Conservation (phyloP, 768 basidiomycete genomes). For the Chiua virens region DNA sequence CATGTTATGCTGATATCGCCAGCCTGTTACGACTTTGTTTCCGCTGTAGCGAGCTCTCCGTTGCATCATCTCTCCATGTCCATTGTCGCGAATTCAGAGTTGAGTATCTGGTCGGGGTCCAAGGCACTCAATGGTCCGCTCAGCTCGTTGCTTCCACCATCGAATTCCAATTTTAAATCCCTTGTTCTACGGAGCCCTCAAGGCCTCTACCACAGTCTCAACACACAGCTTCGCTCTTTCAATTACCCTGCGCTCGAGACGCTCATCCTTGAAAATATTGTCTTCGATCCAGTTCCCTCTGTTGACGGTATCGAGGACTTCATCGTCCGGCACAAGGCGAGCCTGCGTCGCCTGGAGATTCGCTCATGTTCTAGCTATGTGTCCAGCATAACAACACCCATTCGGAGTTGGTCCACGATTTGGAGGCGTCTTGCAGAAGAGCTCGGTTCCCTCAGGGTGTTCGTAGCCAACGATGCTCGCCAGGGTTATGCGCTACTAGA, state of each 20-base stretch:
- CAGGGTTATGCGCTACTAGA: constrained; percentile 29
- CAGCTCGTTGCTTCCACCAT: constrained; percentile 22
- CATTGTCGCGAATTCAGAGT: constrained; percentile 31
- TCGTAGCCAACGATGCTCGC: constrained; percentile 11
- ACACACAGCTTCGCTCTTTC: constrained; percentile 16
- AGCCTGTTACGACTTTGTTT: constrained; percentile 28
- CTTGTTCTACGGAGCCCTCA: constrained; percentile 28
- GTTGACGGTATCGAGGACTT: constrained; percentile 29
- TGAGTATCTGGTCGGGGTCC: constrained; percentile 31
- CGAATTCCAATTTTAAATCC: constrained; percentile 18
- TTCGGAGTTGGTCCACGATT: constrained; percentile 28
- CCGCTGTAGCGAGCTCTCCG: constrained; percentile 22
- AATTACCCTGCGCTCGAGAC: constrained; percentile 28
- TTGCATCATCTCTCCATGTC: constrained; percentile 31
- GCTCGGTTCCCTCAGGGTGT: constrained; percentile 19
- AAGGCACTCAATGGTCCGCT: constrained; percentile 28
- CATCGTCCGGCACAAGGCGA: constrained; percentile 30
- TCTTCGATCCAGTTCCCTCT: constrained; percentile 25
- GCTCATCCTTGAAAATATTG: constrained; percentile 28
- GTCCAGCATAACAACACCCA: constrained; percentile 2
- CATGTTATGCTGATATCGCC: constrained; percentile 27
- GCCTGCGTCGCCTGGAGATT: constrained; percentile 24
- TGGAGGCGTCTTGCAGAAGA: constrained; percentile 26
- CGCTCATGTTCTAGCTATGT: constrained; percentile 29
- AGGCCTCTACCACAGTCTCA: constrained; percentile 31